These are phyloP conservation scores for Xylaria cubensis DNA, from an alignment of 495 filamentous ascomycete genomes.

Conservation along the genomic window DNA sequence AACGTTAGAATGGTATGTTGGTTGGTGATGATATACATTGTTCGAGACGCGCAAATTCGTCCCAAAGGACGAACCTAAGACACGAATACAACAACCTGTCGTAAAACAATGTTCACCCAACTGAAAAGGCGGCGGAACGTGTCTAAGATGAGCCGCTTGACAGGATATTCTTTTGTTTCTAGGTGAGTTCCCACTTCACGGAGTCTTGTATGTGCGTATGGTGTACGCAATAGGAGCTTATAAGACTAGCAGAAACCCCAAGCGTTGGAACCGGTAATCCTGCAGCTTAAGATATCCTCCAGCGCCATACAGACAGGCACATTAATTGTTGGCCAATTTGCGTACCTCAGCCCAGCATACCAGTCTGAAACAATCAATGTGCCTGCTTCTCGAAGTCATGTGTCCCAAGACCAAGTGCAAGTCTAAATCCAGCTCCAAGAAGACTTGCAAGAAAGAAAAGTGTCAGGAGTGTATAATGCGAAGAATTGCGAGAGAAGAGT, in stretches of 20 bases:
- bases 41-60: conserved; percentile 12
- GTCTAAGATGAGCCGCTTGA: background rate
- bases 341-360: background rate
- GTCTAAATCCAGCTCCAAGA: conserved; percentile 15
- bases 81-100: background rate
- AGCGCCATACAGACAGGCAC: background rate
- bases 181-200: background rate
- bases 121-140: conserved; percentile 16
- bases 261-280: background rate
- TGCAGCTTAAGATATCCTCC: background rate
- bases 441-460: conserved; percentile 7
- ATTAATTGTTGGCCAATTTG: background rate
- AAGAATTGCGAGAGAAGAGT: conserved; percentile 2
- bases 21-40: conserved; percentile 11
- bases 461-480: conserved; percentile 8
- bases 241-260: conserved; percentile 19
- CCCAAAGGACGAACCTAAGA: conserved; percentile 16
- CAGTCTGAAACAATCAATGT: conserved; percentile 12
- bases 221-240: conserved; percentile 8
- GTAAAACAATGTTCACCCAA: background rate
- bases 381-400: conserved; percentile 22
- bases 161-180: background rate
- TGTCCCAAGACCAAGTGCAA: conserved; percentile 24
- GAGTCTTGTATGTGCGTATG: conserved; percentile 15
- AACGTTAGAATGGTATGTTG: background rate